Evolutionary conservation across 306 rosid genomes (phyloP), one percentile per base, ranked within the genome.

Genomic region (Vigna hirtella): DNA sequence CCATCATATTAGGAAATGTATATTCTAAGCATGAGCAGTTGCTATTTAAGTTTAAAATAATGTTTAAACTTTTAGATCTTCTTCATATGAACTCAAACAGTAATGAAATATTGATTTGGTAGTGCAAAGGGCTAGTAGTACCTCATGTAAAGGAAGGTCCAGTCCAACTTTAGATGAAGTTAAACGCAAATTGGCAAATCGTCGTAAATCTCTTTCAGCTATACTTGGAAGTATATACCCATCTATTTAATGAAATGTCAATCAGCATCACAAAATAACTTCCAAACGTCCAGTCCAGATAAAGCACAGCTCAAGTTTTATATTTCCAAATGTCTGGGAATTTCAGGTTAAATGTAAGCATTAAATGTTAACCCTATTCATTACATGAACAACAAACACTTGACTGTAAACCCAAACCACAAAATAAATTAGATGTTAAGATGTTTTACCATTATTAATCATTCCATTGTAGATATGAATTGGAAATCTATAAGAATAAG

Each of bases 211-310:
- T 81, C 96, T 87, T 69, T 93, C 97, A 51, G 96, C 94, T 32
- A 93, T 87, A 84, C 88, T 83, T 53, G 96, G 93, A 77, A 93
- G 96, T 66, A 93, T 89, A 74, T 89, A 90, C 52, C 90, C 92
- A 80, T 93, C 96, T 90, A 83, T 74, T 80, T 66, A 84, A 83
- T 42, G 51, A 82, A 73, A 72, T 61, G 12, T 26, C 72, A 74
- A 75, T 82, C 58, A 80, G 80, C 32, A 70, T 65, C 36, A 56
- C 26, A 7, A 14, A 70, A 40, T 20, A 42, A 56, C 77, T 49
- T 48, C 68, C 6, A 57, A 73, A 24, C 9, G 30, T 55, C 59
- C 32, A 55, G 28, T 62, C 49, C 38, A 55, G 15, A 72, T 18
- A 26, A 30, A 64, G 47, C 47, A 45, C 75, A 61, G 10, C 53